Conservation (phyloP, 306 rosid species). For the Pterocarpus macrocarpus region DNA sequence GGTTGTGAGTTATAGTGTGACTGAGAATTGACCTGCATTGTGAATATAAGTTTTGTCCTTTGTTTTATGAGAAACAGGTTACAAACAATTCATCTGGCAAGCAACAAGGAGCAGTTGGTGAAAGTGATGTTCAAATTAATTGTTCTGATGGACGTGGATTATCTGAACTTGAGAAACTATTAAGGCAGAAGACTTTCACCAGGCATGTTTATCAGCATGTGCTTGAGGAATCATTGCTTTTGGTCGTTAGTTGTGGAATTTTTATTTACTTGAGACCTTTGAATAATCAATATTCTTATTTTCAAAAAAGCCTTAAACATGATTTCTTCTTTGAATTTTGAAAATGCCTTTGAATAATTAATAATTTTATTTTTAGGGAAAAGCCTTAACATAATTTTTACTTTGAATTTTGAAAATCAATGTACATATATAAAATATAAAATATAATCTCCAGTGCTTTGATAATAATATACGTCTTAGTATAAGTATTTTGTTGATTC, state of each 20-base stretch:
- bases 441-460: constrained; percentile 12
- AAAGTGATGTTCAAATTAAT: constrained; percentile 52
- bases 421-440: background rate
- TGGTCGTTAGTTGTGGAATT: constrained; percentile 16
- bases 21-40: background rate
- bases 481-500: background rate
- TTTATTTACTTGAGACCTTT: constrained; percentile 1
- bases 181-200: constrained; percentile 88
- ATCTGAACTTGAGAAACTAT: constrained; percentile 77
- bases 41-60: background rate
- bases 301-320: constrained; percentile 17
- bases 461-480: no score
- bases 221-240: constrained; percentile 41
- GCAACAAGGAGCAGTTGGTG: constrained; percentile 52
- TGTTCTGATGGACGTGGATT: constrained; percentile 58
- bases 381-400: background rate
- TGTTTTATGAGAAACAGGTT: constrained; percentile 48
- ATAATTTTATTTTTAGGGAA: background rate
- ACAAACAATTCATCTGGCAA: constrained; percentile 54
- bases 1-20: no score
- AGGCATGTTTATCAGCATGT: constrained; percentile 63
- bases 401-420: constrained; percentile 6
- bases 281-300: constrained; percentile 10
- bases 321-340: constrained; percentile 4
- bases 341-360: background rate